These are phyloP conservation scores for Stellera chamaejasme DNA, from an alignment of 345 rosid species.

Conservation along the genomic window DNA sequence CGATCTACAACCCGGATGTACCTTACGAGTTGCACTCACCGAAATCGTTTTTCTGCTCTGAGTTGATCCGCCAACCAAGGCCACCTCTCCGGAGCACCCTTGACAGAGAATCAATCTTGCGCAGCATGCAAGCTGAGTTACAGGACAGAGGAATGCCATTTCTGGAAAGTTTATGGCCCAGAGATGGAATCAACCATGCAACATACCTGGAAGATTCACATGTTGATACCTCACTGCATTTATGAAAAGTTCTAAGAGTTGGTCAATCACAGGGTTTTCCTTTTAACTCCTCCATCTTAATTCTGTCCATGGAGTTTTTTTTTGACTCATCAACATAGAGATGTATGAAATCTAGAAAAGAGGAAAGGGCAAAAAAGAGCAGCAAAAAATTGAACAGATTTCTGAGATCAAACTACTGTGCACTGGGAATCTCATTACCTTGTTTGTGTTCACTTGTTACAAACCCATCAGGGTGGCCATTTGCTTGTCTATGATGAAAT, in stretches of 20 bases:
- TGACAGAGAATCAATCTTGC: slow-evolving; percentile 10
- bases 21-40: slow-evolving; percentile 7
- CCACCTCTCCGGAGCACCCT: slow-evolving; percentile 15
- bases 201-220: slow-evolving; percentile 21
- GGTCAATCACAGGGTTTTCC: slow-evolving; percentile 13
- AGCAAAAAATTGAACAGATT: slow-evolving; percentile 7
- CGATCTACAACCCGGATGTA: slow-evolving; percentile 12
- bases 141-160: slow-evolving; percentile 17
- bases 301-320: slow-evolving; percentile 12
- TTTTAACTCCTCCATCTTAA: neutral
- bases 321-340: slow-evolving; percentile 14
- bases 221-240: slow-evolving; percentile 41
- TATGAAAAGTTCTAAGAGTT: slow-evolving; percentile 20
- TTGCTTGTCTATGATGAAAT: slow-evolving; percentile 26
- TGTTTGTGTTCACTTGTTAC: slow-evolving; percentile 39
- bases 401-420: slow-evolving; percentile 20
- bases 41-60: slow-evolving; percentile 16
- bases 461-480: slow-evolving; percentile 34
- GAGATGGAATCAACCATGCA: slow-evolving; percentile 12
- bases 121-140: slow-evolving; percentile 11
- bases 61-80: slow-evolving; percentile 15
- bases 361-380: neutral
- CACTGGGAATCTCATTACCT: slow-evolving; percentile 14
- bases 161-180: slow-evolving; percentile 16
- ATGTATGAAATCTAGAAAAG: slow-evolving; percentile 13